Evolutionary conservation across 768 basidiomycete genomes (phyloP), one percentile per base, ranked within the genome.

Genomic region (Omphalotus guepiniiformis): DNA sequence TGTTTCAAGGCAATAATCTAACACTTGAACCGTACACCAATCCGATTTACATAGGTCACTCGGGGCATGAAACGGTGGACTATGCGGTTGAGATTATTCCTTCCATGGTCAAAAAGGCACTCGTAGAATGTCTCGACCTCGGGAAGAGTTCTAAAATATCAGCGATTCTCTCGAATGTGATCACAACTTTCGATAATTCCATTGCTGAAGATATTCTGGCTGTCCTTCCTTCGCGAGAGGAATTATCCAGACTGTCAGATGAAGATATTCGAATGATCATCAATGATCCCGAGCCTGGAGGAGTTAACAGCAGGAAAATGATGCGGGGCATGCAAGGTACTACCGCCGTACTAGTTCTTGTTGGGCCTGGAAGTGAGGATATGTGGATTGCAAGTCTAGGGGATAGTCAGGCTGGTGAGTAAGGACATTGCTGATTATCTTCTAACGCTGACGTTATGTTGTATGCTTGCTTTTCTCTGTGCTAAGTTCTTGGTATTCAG

Each of bases 301-400:
- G 25, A 21, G 13, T 15, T 16, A 69, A 72, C 39, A 58, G 64
- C 11, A 53, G 55, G 4, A 64, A 63, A 22, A 61, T 78, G 3
- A 50, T 66, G 23, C 69, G 71, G 22, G 75, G 75, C 60, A 75
- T 78, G 71, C 63, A 71, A n/a, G 80, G 79, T 5, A 68, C 73
- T 2, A 80, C 79, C 1, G 75, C 66, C 3, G 63, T 80, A 9
- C 55, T 80, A 25, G 63, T 76, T 3, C 58, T 82, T 21, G 53
- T 73, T 5, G 72, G 78, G 48, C 72, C 76, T 4, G 35, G 44
- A 12, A 59, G 53, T 15, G 60, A 64, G 19, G 72, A 77, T 51
- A 51, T 80, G 1, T 80, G 79, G 77, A 73, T 79, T 15, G 77
- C 75, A 2, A 79, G 75, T 55, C 60, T 80, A 26, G 79, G 79